Conservation (phyloP, 495 filamentous ascomycete species). For the Neurospora cerealis region DNA sequence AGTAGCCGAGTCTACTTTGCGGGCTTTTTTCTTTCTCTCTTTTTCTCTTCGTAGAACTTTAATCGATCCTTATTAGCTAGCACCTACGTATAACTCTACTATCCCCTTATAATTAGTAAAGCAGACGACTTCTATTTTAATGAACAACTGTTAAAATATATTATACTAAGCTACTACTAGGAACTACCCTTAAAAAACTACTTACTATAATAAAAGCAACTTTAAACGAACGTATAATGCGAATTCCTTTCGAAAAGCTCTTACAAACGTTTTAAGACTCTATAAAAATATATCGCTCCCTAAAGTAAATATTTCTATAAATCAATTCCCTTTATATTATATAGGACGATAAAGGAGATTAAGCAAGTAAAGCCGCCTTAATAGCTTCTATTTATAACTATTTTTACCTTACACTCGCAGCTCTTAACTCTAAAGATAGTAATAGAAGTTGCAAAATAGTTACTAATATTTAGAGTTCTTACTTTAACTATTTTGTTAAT, state of each 20-base stretch:
- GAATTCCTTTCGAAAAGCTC: background rate
- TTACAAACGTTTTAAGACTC: background rate
- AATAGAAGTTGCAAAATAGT: background rate
- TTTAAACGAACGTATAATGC: background rate
- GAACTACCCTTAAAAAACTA: background rate
- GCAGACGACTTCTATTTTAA: background rate
- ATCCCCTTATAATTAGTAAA: too few species aligned
- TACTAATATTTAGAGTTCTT: background rate
- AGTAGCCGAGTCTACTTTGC: too few species aligned
- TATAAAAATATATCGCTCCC: background rate
- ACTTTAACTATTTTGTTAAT: background rate
- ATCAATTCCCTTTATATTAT: background rate
- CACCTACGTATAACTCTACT: too few species aligned
- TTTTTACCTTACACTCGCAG: background rate
- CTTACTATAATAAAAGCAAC: background rate
- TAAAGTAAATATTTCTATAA: background rate
- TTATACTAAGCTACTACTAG: background rate
- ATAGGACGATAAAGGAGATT: background rate
- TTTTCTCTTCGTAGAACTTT: too few species aligned
- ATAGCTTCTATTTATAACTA: background rate
- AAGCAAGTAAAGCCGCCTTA: background rate
- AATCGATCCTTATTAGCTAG: too few species aligned
- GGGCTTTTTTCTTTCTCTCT: too few species aligned
- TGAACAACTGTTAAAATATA: background rate
- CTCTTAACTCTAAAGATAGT: background rate